phyloP scores from a whole-genome alignment of 2,329 filamentous ascomycete genomes.

The Colletotrichum chrysophilum region DNA sequence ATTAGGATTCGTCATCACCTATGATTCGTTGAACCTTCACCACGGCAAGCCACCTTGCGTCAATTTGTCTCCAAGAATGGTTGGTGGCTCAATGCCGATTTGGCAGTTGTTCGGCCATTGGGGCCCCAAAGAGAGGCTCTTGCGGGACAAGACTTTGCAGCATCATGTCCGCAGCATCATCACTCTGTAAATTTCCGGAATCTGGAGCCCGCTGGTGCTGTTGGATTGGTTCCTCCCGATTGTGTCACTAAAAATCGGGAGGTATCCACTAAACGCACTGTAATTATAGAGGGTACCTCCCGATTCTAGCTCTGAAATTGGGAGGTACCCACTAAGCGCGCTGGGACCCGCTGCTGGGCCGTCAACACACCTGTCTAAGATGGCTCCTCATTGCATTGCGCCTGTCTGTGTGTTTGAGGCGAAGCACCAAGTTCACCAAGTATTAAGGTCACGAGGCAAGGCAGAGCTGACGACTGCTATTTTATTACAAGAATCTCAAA shows the following conservation, averaged over 20 bases:
- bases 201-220: too few species aligned
- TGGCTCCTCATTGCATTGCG: neutral
- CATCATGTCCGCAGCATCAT: neutral
- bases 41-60: neutral
- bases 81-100: neutral
- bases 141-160: neutral
- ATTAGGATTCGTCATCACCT: neutral
- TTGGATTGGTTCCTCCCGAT: too few species aligned
- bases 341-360: neutral
- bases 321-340: too few species aligned
- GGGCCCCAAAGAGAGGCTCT: too few species aligned
- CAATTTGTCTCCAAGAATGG: neutral
- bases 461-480: accelerated
- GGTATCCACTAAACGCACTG: too few species aligned
- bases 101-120: too few species aligned
- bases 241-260: too few species aligned
- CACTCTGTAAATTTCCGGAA: neutral
- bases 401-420: neutral
- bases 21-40: neutral
- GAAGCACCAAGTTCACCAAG: neutral
- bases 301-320: too few species aligned
- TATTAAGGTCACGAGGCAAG: neutral
- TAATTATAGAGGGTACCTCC: too few species aligned
- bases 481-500: neutral
- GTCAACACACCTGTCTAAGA: neutral